phyloP scores from a whole-genome alignment of 1,284 basidiomycete genomes.

The Ganoderma sinense region DNA sequence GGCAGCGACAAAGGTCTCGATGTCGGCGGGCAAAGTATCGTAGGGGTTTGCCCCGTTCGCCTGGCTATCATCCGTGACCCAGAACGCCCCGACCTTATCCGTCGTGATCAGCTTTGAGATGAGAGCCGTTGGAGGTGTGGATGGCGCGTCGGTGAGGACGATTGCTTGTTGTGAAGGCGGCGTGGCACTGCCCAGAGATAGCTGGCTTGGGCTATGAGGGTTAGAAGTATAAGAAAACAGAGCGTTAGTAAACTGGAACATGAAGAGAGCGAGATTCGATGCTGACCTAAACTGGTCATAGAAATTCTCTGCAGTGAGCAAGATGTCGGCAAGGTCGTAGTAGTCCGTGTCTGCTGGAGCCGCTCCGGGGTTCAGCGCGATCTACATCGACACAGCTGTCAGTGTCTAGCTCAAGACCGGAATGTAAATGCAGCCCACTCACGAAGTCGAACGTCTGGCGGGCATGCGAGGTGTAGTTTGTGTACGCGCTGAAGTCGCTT shows the following conservation, averaged over 20 bases:
- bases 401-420: background rate
- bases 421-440: background rate
- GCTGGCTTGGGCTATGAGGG: slow-evolving; percentile 25
- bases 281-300: slow-evolving; percentile 34
- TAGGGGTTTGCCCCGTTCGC: slow-evolving; percentile 33
- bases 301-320: slow-evolving; percentile 35
- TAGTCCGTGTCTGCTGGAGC: slow-evolving; percentile 24
- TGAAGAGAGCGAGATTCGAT: background rate
- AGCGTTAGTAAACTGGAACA: background rate
- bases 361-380: slow-evolving; percentile 35
- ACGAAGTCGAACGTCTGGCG: slow-evolving; percentile 25
- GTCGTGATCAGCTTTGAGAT: slow-evolving; percentile 42
- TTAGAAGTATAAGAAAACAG: background rate
- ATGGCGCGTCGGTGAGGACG: slow-evolving; percentile 36
- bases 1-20: slow-evolving; percentile 28
- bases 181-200: slow-evolving; percentile 28
- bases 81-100: slow-evolving; percentile 46
- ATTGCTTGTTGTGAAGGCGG: slow-evolving; percentile 38
- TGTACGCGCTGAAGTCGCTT: slow-evolving; percentile 28
- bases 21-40: slow-evolving; percentile 31
- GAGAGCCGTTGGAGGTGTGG: slow-evolving; percentile 44
- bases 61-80: slow-evolving; percentile 45
- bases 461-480: slow-evolving; percentile 24
- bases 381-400: slow-evolving; percentile 14
- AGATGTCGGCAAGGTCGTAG: slow-evolving; percentile 35